Base-by-base conservation (phyloP, 1,139 yeast genomes). In the Scheffersomyces parashehatae region DNA sequence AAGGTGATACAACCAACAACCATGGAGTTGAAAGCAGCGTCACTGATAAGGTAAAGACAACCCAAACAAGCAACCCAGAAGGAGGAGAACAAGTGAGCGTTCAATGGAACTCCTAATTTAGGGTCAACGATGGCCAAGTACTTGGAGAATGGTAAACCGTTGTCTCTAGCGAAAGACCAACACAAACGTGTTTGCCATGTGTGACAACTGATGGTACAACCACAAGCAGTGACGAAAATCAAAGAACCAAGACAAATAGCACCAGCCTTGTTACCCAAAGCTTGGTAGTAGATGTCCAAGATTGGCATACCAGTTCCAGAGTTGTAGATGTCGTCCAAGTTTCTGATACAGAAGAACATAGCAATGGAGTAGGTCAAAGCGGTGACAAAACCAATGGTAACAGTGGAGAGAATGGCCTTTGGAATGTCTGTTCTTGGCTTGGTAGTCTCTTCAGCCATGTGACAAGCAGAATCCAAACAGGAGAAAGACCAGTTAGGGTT, bases 141-240 rank as follows among this genome's bases (percentile, higher is more conserved):
- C 52, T 68, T 69, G 49, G 77, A 69, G 39, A 65, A 64, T 35
- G 77, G 79, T 51, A 73, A 64, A 14, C 79, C 79, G 45, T 68
- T 66, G 65, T 85, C 91, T 63, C 91, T 79, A 13, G 89, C 75
- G 60, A 85, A 86, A 7, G 90, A 83, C 91, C 91, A 85, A 55
- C 87, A 79, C 52, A 84, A 67, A 60, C 89, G 73, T 37, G 88
- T 83, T 66, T 82, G 87, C 88, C 89, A 83, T 3, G 91, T 84
- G 56, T 85, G 90, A 45, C 85, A 77, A 6, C 87, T 77, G 49
- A 84, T 81, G 47, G 82, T 81, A 61, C 90, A 85, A 33, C 89
- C 88, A 55, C 79, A 69, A 2, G 87, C 84, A 9, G 89, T 83
- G 41, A 79, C 67, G 44, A 82, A 67, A 40, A 84, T 71, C 50